Conservation (phyloP, 805 yeast genomes). For the Saccharomycopsis sp. region DNA sequence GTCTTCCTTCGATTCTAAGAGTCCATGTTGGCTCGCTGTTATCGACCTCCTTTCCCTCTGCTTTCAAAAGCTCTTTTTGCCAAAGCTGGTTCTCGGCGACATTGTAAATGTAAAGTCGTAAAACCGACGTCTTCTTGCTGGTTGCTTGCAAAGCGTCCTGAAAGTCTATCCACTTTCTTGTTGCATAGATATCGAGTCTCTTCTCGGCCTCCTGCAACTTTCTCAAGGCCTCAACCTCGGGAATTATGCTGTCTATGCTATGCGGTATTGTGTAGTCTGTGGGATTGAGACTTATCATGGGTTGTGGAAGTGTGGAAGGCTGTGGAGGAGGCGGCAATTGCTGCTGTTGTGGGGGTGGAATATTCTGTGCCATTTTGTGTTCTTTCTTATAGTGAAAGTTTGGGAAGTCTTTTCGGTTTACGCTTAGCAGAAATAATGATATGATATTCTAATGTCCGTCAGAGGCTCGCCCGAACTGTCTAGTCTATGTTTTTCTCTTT, state of each 20-base stretch:
- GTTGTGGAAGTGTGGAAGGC: slow-evolving; percentile 23
- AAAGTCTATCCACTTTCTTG: slow-evolving; percentile 78
- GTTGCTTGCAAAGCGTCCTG: slow-evolving; percentile 56
- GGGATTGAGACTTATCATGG: slow-evolving; percentile 32
- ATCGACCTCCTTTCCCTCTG: slow-evolving; percentile 23
- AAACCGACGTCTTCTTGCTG: slow-evolving; percentile 43
- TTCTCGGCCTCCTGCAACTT: slow-evolving; percentile 75
- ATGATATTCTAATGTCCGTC: too few relatives aligned
- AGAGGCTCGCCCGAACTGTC: too few relatives aligned
- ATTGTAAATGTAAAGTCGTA: slow-evolving; percentile 79
- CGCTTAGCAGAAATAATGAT: too few relatives aligned
- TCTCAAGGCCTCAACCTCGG: slow-evolving; percentile 68
- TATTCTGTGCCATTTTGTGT: slow-evolving; percentile 8
- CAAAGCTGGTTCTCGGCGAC: slow-evolving; percentile 84
- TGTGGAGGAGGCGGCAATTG: slow-evolving; percentile 26
- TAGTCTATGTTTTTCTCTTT: too few relatives aligned
- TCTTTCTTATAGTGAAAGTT: too few relatives aligned
- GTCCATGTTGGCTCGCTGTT: slow-evolving; percentile 63
- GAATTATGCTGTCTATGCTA: slow-evolving; percentile 41
- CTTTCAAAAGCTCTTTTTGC: slow-evolving; percentile 39
- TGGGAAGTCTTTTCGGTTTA: too few relatives aligned
- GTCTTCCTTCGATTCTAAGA: slow-evolving; percentile 79
- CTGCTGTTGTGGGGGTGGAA: slow-evolving; percentile 6
- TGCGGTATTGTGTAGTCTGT: slow-evolving; percentile 48
- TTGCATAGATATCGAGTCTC: slow-evolving; percentile 69